Evolutionary conservation across 2,329 filamentous ascomycete genomes (phyloP).

Genomic region (Aureobasidium lini): DNA sequence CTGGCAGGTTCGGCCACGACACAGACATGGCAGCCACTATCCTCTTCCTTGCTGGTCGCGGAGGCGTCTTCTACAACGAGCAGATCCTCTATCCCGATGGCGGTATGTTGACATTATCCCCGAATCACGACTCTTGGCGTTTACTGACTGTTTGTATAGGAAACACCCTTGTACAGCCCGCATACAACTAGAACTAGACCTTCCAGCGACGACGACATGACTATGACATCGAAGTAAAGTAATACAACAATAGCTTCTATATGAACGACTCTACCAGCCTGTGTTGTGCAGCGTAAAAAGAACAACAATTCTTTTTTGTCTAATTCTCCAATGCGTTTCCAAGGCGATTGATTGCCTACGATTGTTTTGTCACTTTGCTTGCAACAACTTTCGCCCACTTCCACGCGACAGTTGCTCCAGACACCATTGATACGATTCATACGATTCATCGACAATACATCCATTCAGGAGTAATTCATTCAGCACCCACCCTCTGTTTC

Average conservation of each 20-base stretch:
- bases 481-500: neutral
- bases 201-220: neutral
- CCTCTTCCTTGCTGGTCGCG: slow-evolving; percentile 44
- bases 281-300: neutral
- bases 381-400: neutral
- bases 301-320: neutral
- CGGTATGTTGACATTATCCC: slow-evolving; percentile 16
- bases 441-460: neutral
- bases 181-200: slow-evolving; percentile 3
- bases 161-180: slow-evolving; percentile 14
- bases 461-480: neutral
- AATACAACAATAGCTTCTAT: neutral
- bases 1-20: slow-evolving; percentile 37
- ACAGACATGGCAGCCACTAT: slow-evolving; percentile 46
- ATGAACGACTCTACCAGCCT: neutral
- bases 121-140: neutral
- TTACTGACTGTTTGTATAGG: neutral
- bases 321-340: neutral
- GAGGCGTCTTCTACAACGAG: slow-evolving; percentile 46
- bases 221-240: neutral
- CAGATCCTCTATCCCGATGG: slow-evolving; percentile 48
- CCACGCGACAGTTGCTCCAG: neutral
- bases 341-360: neutral
- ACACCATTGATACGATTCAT: neutral
- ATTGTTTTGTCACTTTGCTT: neutral